phyloP scores from a whole-genome alignment of 2,329 filamentous ascomycete genomes.

The Colletotrichum incanum region DNA sequence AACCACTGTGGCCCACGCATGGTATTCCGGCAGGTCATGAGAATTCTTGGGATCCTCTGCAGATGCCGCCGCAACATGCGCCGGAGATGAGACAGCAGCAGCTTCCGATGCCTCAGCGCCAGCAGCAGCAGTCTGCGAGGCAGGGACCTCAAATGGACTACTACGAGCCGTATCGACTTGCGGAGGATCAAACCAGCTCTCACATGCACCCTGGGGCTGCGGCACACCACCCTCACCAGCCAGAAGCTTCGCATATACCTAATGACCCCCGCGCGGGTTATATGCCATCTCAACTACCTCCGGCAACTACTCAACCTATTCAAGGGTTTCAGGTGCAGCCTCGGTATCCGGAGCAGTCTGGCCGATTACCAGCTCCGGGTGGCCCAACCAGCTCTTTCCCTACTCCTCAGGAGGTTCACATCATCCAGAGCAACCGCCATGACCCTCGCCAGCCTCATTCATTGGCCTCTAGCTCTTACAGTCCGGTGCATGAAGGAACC shows the following conservation, averaged over 20 bases:
- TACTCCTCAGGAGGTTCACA: constrained; percentile 32
- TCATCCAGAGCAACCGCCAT: constrained; percentile 36
- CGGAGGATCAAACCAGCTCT: constrained; percentile 22
- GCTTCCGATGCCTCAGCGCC: constrained; percentile 27
- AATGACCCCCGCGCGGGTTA: constrained; percentile 18
- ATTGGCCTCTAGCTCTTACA: constrained; percentile 32
- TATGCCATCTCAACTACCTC: constrained; percentile 18
- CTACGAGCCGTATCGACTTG: constrained; percentile 33
- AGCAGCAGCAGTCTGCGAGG: constrained; percentile 27
- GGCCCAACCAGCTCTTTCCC: constrained; percentile 9
- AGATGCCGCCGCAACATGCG: constrained; percentile 31
- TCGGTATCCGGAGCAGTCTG: constrained; percentile 27
- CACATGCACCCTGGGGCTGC: constrained; percentile 8
- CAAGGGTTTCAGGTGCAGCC: constrained; percentile 34
- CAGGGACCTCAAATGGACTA: constrained; percentile 26
- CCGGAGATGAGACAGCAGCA: constrained; percentile 35
- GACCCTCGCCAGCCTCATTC: constrained; percentile 28
- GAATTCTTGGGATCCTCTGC: constrained; percentile 33
- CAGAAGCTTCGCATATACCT: constrained; percentile 23
- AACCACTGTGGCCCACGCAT: constrained; percentile 28
- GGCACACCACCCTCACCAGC: constrained; percentile 11
- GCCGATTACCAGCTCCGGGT: constrained; percentile 14
- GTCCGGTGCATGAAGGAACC: constrained; percentile 28
- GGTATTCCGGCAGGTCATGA: constrained; percentile 19
- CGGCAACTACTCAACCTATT: constrained; percentile 9